These are phyloP conservation scores for Aquilaria yunnanensis DNA, from an alignment of 345 rosid genomes.

Conservation along the genomic window DNA sequence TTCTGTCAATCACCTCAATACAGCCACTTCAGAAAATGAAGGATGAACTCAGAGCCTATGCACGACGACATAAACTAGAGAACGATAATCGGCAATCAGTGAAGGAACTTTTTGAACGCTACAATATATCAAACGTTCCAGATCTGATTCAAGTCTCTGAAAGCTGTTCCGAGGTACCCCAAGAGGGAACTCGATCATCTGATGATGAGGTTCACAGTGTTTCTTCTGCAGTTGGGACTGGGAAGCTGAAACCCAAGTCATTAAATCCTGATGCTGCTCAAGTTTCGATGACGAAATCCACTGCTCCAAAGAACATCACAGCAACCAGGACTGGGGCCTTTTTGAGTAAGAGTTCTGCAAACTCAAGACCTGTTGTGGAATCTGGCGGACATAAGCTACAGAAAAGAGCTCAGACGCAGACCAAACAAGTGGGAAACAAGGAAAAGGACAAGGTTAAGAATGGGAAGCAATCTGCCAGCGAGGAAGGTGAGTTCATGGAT, in stretches of 20 bases:
- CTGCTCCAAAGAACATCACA: constrained; percentile 32
- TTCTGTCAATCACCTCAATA: neutral
- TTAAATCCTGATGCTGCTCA: constrained; percentile 34
- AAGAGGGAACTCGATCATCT: constrained; percentile 48
- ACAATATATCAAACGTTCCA: constrained; percentile 41
- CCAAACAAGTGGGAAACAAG: constrained; percentile 29
- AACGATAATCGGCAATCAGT: constrained; percentile 41
- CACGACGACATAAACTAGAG: constrained; percentile 42
- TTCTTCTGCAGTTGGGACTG: constrained; percentile 29
- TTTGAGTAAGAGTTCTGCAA: constrained; percentile 29
- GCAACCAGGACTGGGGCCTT: constrained; percentile 33
- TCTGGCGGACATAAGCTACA: constrained; percentile 27
- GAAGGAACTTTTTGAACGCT: constrained; percentile 52
- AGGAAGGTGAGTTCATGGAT: constrained; percentile 36
- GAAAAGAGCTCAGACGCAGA: constrained; percentile 45
- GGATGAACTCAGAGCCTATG: constrained; percentile 70
- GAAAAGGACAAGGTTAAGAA: constrained; percentile 36
- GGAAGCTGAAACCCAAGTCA: constrained; percentile 54
- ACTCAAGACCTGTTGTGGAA: constrained; percentile 36
- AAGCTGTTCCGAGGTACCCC: constrained; percentile 49
- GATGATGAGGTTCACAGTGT: constrained; percentile 56
- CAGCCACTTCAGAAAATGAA: constrained; percentile 68
- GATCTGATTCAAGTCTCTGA: constrained; percentile 57
- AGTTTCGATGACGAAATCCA: constrained; percentile 25
- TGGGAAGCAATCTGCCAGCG: constrained; percentile 35